Base-by-base conservation (phyloP, 495 filamentous ascomycete species). In the Pseudomonodictys pantanalensis region DNA sequence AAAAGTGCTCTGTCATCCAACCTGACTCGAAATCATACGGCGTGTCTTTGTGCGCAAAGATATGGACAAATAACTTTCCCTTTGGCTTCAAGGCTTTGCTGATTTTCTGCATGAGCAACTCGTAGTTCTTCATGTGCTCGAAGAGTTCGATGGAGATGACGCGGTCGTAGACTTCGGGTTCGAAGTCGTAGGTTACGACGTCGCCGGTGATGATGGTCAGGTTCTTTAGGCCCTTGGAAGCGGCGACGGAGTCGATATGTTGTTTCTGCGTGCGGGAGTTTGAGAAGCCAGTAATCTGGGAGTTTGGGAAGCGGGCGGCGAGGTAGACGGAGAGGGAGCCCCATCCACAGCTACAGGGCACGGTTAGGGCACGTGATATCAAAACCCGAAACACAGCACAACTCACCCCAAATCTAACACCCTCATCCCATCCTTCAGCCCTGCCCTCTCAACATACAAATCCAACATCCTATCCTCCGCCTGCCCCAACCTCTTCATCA, bases 121-220 rank as follows among this genome's bases (percentile, higher is more conserved):
- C 77, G 72, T 87, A 86, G 62, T 87, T 88, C 67, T 88, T 88
- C 84, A 88, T 86, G 68, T 88, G 85, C 66, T 88, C 85, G 65
- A 88, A 86, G 22, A 88, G 75, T 73, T 86, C 83, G 56, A 87
- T 82, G 2, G 79, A 82, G 24, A 86, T 66, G 1, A 86, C 79
- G 3, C 84, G 77, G 61, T 87, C 84, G 59, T 79, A 87, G 29
- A 58, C 67, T 39, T 73, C 69, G 20, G 68, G 65, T 49, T 77
- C 71, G 56, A 87, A 87, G 52, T 85, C 80, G 64, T 84, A 82
- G 43, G 78, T 75, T 18, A 80, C 82, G 22, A 81, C 78, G 62
- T 87, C 73, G 17, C 81, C 84, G 18, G 83, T 86, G 53, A 86
- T 77, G 48, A 86, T 81, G 0, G 69, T 72, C 18, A 87, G 59